Evolutionary conservation across 2,329 filamentous ascomycete species (phyloP).

Genomic region (Tympanopsis confertula): DNA sequence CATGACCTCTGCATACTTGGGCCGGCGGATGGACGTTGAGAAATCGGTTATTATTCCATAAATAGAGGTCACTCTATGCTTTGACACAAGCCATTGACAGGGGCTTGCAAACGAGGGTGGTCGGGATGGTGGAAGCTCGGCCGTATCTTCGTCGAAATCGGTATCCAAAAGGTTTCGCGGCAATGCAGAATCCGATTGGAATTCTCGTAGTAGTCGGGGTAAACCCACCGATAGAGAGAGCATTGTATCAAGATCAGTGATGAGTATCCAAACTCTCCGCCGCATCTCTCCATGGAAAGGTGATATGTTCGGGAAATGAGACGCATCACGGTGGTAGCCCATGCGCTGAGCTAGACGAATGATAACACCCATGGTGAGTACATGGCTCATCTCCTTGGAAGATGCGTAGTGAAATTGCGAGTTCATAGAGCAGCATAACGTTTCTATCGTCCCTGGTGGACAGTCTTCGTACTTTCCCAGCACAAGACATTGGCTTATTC

Average conservation of each 20-base stretch:
- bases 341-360: slow-evolving; percentile 18
- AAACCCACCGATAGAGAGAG: slow-evolving; percentile 29
- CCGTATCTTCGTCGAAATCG: slow-evolving; percentile 23
- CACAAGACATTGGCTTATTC: no score
- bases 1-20: slow-evolving; percentile 9
- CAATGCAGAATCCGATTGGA: slow-evolving; percentile 24
- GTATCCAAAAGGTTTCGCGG: slow-evolving; percentile 29
- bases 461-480: no score
- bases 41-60: slow-evolving; percentile 7
- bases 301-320: slow-evolving; percentile 25
- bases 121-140: slow-evolving; percentile 21
- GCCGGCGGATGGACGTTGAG: slow-evolving; percentile 4
- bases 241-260: slow-evolving; percentile 26
- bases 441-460: no score
- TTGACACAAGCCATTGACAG: slow-evolving; percentile 10
- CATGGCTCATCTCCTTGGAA: no score
- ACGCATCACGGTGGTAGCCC: slow-evolving; percentile 29
- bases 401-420: no score
- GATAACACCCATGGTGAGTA: slow-evolving; percentile 19
- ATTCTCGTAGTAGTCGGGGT: slow-evolving; percentile 24
- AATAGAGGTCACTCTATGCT: slow-evolving; percentile 7
- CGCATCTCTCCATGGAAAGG: slow-evolving; percentile 31
- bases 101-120: slow-evolving; percentile 17
- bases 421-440: no score
- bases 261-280: slow-evolving; percentile 26